Base-by-base conservation (phyloP, 2,329 filamentous ascomycete species). In the Aaosphaeria arxii region DNA sequence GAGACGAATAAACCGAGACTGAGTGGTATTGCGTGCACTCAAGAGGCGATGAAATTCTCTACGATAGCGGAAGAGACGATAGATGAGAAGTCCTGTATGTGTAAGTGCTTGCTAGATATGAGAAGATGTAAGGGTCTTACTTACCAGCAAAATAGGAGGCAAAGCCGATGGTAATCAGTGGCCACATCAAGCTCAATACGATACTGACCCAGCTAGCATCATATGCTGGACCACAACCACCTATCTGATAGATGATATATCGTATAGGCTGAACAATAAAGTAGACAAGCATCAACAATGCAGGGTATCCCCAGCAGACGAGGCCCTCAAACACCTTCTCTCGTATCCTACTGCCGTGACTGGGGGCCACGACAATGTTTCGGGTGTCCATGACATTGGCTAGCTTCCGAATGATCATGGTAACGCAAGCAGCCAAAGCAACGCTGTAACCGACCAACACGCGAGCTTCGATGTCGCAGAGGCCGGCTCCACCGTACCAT, bases 401-500 rank as follows among this genome's bases (percentile, higher is more conserved):
- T 11, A 88, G 74, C 42, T 75, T 78, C 42, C 81, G 76, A 49
- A 86, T 78, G 43, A 88, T 80, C 59, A 83, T 82, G 28, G 76
- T 67, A 6, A 83, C 61, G 5, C 77, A 73, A 6, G 79, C 77
- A 4, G 80, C 71, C 11, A 82, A 65, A 1, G 77, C 81, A 1
- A 82, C 73, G 13, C 74, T 73, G 6, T 74, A 69, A 4, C 78
- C 81, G 28, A 80, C 71, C 49, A 79, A 74, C 32, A 88, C 58
- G 52, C 84, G 83, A 46, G 78, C 73, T 55, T 87, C 76, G 43
- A 88, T 70, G 62, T 89, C 85, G 67, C 86, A 89, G 49, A 85
- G 77, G 2, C 76, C 77, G 5, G 64, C 59, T 4, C 86, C 86
- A 49, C 77, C 66, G 76, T 77, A 88, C 77, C 80, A 83, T 5